Percentiles rank a stretch among this genome's conserved stretches.
Conservation (phyloP, 2,329 filamentous ascomycete genomes). For the Botrytis deweyae region DNA sequence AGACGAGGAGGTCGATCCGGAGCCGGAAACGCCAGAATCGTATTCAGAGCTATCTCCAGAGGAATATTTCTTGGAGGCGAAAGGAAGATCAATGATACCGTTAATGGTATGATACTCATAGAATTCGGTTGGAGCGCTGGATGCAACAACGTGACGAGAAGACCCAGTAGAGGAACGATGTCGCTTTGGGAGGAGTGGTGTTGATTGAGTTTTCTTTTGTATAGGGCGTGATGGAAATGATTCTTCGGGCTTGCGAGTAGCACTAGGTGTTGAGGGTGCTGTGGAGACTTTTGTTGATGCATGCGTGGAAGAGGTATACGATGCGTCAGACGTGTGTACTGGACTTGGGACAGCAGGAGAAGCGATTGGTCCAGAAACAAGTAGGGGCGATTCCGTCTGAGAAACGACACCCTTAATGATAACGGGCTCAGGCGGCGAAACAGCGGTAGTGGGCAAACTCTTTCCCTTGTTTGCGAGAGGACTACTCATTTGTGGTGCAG, state of each 20-base stretch:
- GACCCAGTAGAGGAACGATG: background rate
- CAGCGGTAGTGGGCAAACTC: background rate
- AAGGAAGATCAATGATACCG: background rate
- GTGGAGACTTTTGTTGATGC: no score
- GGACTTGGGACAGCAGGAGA: background rate
- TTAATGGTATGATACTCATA: constrained; percentile 1
- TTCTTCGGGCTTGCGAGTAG: background rate
- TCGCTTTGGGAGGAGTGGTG: background rate
- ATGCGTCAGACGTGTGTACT: background rate
- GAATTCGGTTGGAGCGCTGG: background rate
- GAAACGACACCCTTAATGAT: background rate
- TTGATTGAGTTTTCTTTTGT: background rate
- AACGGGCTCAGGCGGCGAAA: background rate
- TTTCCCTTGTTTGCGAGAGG: background rate
- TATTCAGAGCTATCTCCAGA: background rate
- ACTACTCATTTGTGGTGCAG: background rate
- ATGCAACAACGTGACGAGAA: no score
- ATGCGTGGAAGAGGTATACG: background rate
- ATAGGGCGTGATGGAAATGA: background rate
- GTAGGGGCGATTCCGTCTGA: no score
- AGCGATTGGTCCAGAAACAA: background rate
- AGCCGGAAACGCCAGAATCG: background rate
- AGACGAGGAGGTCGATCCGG: background rate
- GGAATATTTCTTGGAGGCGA: no score
- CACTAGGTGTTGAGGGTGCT: background rate